Percentiles rank a stretch among this genome's conserved stretches.
Evolutionary conservation across 805 yeast species (phyloP).

Genomic region (Torulaspora indica): DNA sequence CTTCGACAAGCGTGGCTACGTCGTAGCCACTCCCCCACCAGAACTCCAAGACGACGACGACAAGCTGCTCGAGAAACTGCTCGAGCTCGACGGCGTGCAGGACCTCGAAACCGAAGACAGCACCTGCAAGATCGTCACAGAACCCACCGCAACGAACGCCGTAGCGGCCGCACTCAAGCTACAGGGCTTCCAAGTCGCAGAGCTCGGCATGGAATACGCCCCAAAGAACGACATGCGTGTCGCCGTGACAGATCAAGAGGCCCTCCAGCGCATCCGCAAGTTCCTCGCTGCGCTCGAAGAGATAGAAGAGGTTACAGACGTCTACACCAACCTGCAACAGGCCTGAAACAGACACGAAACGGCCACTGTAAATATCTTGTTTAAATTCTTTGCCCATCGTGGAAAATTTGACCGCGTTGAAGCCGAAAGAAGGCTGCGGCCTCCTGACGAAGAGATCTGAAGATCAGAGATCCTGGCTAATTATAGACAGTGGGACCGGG

Average conservation of each 20-base stretch:
- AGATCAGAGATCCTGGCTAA: background rate
- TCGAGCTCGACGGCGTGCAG: constrained; percentile 70
- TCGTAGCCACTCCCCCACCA: constrained; percentile 46
- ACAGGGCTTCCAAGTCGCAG: constrained; percentile 51
- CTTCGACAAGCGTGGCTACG: constrained; percentile 74
- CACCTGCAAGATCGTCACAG: constrained; percentile 49
- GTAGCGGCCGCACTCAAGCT: constrained; percentile 56
- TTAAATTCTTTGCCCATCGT: background rate
- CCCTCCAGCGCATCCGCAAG: constrained; percentile 48
- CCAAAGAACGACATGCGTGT: constrained; percentile 60
- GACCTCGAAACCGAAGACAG: constrained; percentile 49
- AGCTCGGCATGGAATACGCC: constrained; percentile 64
- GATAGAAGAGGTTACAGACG: constrained; percentile 77
- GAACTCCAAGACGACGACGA: constrained; percentile 42
- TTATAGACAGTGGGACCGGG: background rate
- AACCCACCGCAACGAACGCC: constrained; percentile 55
- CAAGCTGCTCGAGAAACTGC: constrained; percentile 63
- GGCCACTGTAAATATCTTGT: background rate
- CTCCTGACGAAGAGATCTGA: background rate
- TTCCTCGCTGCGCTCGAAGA: constrained; percentile 62
- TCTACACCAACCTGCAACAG: constrained; percentile 54
- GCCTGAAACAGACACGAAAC: background rate
- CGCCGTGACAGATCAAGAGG: constrained; percentile 46
- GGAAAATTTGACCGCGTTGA: background rate
- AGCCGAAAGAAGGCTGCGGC: background rate